Evolutionary conservation across 495 filamentous ascomycete species (phyloP), one percentile per base, ranked within the genome.

Genomic region (Halenospora varia): DNA sequence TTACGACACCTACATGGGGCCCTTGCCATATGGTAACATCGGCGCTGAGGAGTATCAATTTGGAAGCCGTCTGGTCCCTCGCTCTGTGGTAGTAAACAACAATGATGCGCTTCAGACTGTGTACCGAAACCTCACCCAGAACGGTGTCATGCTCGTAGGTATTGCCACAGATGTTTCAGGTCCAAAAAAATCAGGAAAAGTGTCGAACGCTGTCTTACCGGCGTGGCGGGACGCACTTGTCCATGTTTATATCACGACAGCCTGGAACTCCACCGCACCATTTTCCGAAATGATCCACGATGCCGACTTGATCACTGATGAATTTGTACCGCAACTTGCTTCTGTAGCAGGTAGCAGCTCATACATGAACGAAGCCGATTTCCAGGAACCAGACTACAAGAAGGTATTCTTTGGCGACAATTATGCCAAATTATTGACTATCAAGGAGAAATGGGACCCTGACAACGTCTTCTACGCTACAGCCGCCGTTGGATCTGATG

Each of bases 401-500:
- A 60, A 64, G 18, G 66, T 68, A 3, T 80, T 80, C 67, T 83
- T 71, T 68, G 81, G 80, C 3, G 46, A 64, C 0, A 75, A 80
- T 25, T 82, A 82, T 60, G 61, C 63, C 2, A 66, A 73, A 10
- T 65, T 82, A 51, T 47, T 66, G 6, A 25, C 29, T 23, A 78
- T 82, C 59, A 83, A 84, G 66, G 61, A 74, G 49, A 71, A 73
- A 52, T 76, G 81, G 22, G 84, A 88, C 66, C 83, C 84, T 1
- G 49, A 73, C 8, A 70, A 76, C 29, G 62, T 86, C 1, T 79
- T 88, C 45, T 88, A 82, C 70, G 84, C 75, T 24, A 65, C 57
- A 13, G 79, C 77, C 2, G 82, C 76, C 10, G 84, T 88, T 1
- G 84, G 84, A 2, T 81, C 77, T 53, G 85, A 87, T 42, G 71